These are phyloP conservation scores for Fusarium phyllophilum DNA, from an alignment of 2,329 filamentous ascomycete genomes.

Conservation along the genomic window DNA sequence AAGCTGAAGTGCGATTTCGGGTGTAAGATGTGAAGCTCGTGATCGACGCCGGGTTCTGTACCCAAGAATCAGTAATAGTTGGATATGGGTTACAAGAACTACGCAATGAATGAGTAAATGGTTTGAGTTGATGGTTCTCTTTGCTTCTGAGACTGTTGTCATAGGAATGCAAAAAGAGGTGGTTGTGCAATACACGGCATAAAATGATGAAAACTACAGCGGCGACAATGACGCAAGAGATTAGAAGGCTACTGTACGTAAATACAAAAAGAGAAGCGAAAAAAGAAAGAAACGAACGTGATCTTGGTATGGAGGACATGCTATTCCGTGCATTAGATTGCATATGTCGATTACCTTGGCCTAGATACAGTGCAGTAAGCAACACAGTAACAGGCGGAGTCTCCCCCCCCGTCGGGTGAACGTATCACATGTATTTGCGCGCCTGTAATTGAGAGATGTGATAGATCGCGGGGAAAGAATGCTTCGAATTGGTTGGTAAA, in stretches of 20 bases:
- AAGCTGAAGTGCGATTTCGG: neutral
- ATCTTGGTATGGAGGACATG: neutral
- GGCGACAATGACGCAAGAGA: slow-evolving; percentile 9
- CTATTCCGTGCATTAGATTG: slow-evolving; percentile 3
- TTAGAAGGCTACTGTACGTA: neutral
- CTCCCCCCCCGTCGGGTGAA: neutral
- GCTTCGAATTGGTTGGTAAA: slow-evolving; percentile 3
- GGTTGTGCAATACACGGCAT: neutral
- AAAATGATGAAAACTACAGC: neutral
- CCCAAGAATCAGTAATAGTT: neutral
- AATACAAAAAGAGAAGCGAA: neutral
- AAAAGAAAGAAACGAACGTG: slow-evolving; percentile 1
- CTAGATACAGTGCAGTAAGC: neutral
- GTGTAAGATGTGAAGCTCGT: neutral
- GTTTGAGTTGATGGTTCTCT: neutral
- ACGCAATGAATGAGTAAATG: neutral
- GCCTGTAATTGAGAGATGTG: slow-evolving; percentile 21
- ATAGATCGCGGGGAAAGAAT: slow-evolving; percentile 32
- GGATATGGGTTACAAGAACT: neutral
- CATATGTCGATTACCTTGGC: neutral
- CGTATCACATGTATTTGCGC: neutral
- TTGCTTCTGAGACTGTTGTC: neutral
- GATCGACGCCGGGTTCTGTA: slow-evolving; percentile 1
- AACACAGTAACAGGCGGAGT: neutral
- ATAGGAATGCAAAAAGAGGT: slow-evolving; percentile 10